Base-by-base conservation (phyloP, 108 stramenopile genomes). In the Hondaea fermentalgiana region DNA sequence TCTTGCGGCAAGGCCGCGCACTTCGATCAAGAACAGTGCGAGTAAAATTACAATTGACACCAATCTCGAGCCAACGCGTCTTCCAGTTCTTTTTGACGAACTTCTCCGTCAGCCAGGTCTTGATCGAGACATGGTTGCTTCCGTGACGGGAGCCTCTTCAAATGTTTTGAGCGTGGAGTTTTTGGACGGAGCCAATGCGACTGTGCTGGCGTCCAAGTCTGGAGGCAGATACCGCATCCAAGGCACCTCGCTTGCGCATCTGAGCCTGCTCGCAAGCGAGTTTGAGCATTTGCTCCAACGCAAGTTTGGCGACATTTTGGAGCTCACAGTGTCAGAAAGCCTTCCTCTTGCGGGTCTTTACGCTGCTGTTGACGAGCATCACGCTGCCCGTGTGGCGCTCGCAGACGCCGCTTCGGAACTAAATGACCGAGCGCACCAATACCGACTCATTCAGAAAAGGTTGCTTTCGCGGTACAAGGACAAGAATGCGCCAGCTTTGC, bases 381-480 rank as follows among this genome's bases (percentile, higher is more conserved):
- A 89, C 25, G 60, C 64, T 16, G 53, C 72, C 17, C 58, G 83
- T 44, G 72, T 45, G 44, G 57, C 21, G 14, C 6, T 47, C 28
- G 29, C 47, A 25, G 47, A 88, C 4, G 42, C 69, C 0, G 90
- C 44, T 51, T 92, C 90, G 19, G 45, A n/a, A 12, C 88, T 94
- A 23, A 92, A 94, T 29, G 88, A 91, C 29, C 72, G 60, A 8
- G 93, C 92, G 47, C 88, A 90, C 59, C 93, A 93, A 55, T 93
- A 44, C 88, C 91, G 93, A n/a, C 45, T 93, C 59, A 57, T 94
- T 10, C 92, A 94, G 35, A 94, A 93, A 58, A 92, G 93, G 43
- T 91, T 94, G 12, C 91, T 94, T 5, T 90, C 90, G 35, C 89
- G 93, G 55, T 94, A 92, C 88, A 91, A 89, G 59, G 93, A 94